Base-by-base conservation (phyloP, 345 rosid genomes). In the Erucastrum elatum region DNA sequence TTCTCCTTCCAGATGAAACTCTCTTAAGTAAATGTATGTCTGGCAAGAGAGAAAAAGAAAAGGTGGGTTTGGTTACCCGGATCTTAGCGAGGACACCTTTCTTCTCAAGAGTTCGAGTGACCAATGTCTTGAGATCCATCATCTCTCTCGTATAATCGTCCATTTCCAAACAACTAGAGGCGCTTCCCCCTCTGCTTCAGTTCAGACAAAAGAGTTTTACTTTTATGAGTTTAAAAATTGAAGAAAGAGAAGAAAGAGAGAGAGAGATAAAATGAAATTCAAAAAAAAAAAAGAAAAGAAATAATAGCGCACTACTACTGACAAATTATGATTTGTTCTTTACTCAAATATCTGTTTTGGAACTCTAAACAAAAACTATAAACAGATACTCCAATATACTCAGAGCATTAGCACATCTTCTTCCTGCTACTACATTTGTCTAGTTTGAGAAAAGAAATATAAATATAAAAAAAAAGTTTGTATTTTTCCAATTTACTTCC, bases 91-190 rank as follows among this genome's bases (percentile, higher is more conserved):
- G 92, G 65, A 96, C 96, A 46, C 98, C 99, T 64, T 96, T 96
- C 92, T 91, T 96, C 88, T 96, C 99, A 13, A 96, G 94, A 82
- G 90, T 82, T 82, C 99, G 97, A 64, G 99, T 95, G 75, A 95
- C 99, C 12, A 95, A 93, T 81, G 99, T 96, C 82, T 96, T 96
- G 73, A 96, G 94, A 89, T 96, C 99, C 99, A 96, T 93, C 99
- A 96, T 96, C 77, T 96, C 99, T 85, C 98, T 87, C 5, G 99
- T 90, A 51, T 96, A 96, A 82, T 93, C 99, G 70, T 96, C 99
- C 99, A 96, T 95, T 66, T 46, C 53, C 16, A 46, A 3, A 21
- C 21, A 29, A 46, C 53, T 12, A 4, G 29, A 76, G 37, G 73
- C 61, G 46, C 56, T 29, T 29, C 31, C n/a, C 51, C 51, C 13